Evolutionary conservation across 441 rosid genomes (phyloP).

Genomic region (Adansonia gregorii): DNA sequence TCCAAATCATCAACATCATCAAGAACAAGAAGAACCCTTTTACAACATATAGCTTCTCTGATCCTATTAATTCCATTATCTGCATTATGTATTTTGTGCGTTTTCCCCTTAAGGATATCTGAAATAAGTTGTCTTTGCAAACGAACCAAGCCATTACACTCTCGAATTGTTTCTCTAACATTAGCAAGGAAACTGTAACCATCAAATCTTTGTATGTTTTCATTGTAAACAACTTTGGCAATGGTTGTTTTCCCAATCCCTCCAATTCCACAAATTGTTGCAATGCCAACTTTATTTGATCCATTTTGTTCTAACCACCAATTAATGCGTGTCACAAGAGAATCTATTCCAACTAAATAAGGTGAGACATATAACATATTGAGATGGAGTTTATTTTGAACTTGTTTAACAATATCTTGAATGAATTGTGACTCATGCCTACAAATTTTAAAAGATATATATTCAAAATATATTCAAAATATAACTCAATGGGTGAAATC

Average conservation of each 20-base stretch:
- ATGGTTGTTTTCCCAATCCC: background rate
- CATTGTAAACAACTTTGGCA: constrained; percentile 8
- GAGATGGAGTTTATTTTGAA: background rate
- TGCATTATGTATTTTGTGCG: background rate
- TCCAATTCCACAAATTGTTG: background rate
- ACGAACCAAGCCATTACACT: background rate
- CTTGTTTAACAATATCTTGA: background rate
- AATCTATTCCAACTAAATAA: background rate
- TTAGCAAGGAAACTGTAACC: background rate
- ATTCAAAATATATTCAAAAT: background rate
- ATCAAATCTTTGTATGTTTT: background rate
- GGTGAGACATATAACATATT: background rate
- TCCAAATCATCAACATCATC: no score
- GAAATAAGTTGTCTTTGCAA: background rate
- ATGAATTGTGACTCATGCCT: background rate
- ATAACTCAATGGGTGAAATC: no score
- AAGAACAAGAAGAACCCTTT: no score
- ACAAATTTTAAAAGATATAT: background rate
- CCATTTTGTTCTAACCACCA: background rate
- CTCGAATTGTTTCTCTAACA: background rate
- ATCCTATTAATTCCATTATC: constrained; percentile 1
- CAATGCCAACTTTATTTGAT: background rate
- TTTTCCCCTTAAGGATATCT: background rate
- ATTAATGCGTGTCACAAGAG: background rate
- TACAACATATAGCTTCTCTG: background rate